Evolutionary conservation across 352 stramenopile species (phyloP), one percentile per base, ranked within the genome.

Genomic region (Phytopythium montanum): DNA sequence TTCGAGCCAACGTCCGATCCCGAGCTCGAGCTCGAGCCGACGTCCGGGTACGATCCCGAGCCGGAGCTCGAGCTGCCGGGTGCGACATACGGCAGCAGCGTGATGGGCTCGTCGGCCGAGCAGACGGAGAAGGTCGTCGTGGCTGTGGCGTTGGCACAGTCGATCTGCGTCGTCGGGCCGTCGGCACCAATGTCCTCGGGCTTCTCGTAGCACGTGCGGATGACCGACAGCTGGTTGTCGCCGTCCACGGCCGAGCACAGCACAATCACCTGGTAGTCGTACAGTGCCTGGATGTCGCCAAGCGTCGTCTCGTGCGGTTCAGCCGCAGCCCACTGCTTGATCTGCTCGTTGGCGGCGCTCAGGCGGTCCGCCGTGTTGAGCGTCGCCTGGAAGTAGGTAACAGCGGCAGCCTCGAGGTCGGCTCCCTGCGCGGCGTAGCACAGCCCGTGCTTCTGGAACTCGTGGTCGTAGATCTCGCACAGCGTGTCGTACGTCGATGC

Each of bases 381-480:
- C 23, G 75, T 80, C 12, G 77, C 75, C 50, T 69, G 12, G 54
- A 92, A 90, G 77, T 92, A 92, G 51, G 75, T 75, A 19, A 77
- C 76, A 1, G 82, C 73, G 6, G 72, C 73, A 23, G 72, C 62
- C 54, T 79, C 72, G 23, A 74, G 77, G 64, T 92, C 68, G 19
- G 68, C 69, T 5, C 62, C 81, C 19, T 73, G 70, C 0, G 83
- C 81, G 31, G 75, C 78, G 61, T 85, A 92, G 70, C 83, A 92
- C 29, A 90, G 60, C 16, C 83, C 83, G 68, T 92, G 83, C 70
- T 92, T 92, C 70, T 92, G 83, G 73, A 85, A 90, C 66, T 90
- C 81, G 69, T 92, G 83, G 70, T 90, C 76, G 70, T 90, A 92
- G 62, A 88, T 85, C 69, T 92, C 79, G 52, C 83, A 92, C 10